Percentiles rank a stretch among this genome's conserved stretches.
Evolutionary conservation across 164 flowering plant genomes (phyloP).

Genomic region (Umbellularia californica): DNA sequence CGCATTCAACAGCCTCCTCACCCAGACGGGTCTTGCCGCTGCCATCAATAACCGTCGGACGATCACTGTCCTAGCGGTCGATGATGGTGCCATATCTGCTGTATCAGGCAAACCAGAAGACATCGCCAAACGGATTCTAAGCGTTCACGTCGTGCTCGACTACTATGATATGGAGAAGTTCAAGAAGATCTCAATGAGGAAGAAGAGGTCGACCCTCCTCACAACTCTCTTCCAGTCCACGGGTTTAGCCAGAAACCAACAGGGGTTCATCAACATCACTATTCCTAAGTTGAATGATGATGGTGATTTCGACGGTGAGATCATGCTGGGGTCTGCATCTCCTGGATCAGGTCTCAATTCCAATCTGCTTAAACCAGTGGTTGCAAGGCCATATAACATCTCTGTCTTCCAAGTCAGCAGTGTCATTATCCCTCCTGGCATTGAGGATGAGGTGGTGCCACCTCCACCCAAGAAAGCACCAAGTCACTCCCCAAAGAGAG

Average conservation of each 20-base stretch:
- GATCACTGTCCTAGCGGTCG: conserved; percentile 62
- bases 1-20: conserved; percentile 47
- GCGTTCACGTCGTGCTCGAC: conserved; percentile 59
- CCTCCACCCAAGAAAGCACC: conserved; percentile 3
- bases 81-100: conserved; percentile 24
- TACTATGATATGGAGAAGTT: conserved; percentile 53
- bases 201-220: conserved; percentile 23
- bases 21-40: conserved; percentile 34
- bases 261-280: conserved; percentile 56
- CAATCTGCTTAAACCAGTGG: conserved; percentile 30
- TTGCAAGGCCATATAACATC: conserved; percentile 51
- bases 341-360: conserved; percentile 33
- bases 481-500: conserved; percentile 8
- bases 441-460: conserved; percentile 15
- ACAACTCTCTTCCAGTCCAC: conserved; percentile 59
- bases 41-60: conserved; percentile 51
- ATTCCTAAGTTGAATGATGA: background rate
- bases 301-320: conserved; percentile 14
- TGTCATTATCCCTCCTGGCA: conserved; percentile 33
- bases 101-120: conserved; percentile 30
- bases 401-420: conserved; percentile 50
- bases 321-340: conserved; percentile 50
- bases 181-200: conserved; percentile 10
- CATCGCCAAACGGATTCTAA: conserved; percentile 31
- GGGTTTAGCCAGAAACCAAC: conserved; percentile 34